A percentile compares a stretch with the other conserved stretches of the same genome.
These are phyloP conservation scores for Daedalea quercina DNA, from an alignment of 768 basidiomycete genomes.

Conservation along the genomic window DNA sequence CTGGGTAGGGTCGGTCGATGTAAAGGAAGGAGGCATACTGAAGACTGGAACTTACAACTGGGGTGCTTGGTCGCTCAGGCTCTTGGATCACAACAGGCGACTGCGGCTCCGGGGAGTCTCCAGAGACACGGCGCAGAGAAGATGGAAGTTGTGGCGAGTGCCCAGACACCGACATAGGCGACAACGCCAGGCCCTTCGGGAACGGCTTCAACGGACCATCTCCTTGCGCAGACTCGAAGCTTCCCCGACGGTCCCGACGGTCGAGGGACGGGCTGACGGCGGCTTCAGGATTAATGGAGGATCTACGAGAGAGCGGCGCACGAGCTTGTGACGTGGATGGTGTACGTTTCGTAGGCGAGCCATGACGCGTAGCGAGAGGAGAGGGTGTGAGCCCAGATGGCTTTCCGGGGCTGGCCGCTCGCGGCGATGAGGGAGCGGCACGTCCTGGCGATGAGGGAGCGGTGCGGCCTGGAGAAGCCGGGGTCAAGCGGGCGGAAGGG, in stretches of 20 bases:
- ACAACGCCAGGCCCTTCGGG: conserved; percentile 11
- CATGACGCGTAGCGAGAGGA: conserved; percentile 20
- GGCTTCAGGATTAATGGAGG: conserved; percentile 31
- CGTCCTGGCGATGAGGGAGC: conserved; percentile 17
- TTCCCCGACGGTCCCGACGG: conserved; percentile 27
- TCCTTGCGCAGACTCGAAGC: conserved; percentile 23
- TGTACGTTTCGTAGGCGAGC: conserved; percentile 55
- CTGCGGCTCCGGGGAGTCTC: conserved; percentile 10
- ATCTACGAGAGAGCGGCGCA: conserved; percentile 40
- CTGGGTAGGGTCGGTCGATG: not conserved
- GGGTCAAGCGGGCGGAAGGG: conserved; percentile 18
- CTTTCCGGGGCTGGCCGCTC: conserved; percentile 61
- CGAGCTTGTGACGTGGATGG: conserved; percentile 44
- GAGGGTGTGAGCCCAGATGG: conserved; percentile 25
- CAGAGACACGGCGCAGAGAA: conserved; percentile 2
- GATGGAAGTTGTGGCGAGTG: conserved; percentile 11
- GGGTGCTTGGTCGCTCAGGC: conserved; percentile 13
- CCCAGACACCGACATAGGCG: conserved; percentile 7
- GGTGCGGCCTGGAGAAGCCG: conserved; percentile 13
- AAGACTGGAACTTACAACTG: conserved; percentile 17
- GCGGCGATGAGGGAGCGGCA: conserved; percentile 37
- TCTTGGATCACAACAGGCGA: conserved; percentile 1
- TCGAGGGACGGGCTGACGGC: conserved; percentile 20
- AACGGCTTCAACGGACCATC: conserved; percentile 14
- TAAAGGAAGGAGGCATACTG: not conserved